phyloP scores from a whole-genome alignment of 495 filamentous ascomycete species.

The Penicillium lividum region DNA sequence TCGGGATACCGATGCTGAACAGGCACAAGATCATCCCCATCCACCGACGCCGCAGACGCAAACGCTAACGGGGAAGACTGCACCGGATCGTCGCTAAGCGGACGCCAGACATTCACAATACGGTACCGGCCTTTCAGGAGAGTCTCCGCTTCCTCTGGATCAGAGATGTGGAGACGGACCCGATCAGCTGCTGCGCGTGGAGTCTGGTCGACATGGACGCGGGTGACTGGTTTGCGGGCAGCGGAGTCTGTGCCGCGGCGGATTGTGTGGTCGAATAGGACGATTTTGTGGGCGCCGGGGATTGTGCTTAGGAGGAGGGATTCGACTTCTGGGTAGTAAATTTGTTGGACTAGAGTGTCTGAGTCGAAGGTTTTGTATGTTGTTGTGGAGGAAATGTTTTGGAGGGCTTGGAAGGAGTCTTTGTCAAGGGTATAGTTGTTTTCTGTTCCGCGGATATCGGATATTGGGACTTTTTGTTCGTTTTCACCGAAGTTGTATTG shows the following conservation, averaged over 20 bases:
- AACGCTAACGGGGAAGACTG: slow-evolving; percentile 70
- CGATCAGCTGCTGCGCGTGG: slow-evolving; percentile 59
- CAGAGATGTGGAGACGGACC: slow-evolving; percentile 62
- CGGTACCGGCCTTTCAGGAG: slow-evolving; percentile 66
- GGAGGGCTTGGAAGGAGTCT: slow-evolving; percentile 67
- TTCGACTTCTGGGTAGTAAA: slow-evolving; percentile 86
- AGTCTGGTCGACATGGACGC: slow-evolving; percentile 86
- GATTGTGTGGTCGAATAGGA: slow-evolving; percentile 92
- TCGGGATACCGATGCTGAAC: slow-evolving; percentile 76
- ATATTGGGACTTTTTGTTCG: slow-evolving; percentile 50
- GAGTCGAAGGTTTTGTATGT: slow-evolving; percentile 61
- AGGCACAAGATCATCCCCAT: slow-evolving; percentile 60
- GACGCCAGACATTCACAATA: slow-evolving; percentile 88
- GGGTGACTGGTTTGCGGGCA: slow-evolving; percentile 61
- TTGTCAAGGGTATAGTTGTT: slow-evolving; percentile 64
- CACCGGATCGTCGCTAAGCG: slow-evolving; percentile 65
- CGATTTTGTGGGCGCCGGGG: slow-evolving; percentile 60
- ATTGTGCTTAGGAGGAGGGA: slow-evolving; percentile 60
- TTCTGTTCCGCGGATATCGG: slow-evolving; percentile 69
- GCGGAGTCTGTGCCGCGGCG: slow-evolving; percentile 58
- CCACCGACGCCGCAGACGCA: slow-evolving; percentile 60
- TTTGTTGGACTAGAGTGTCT: slow-evolving; percentile 59
- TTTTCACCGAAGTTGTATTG: slow-evolving; percentile 60
- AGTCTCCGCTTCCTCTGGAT: slow-evolving; percentile 54
- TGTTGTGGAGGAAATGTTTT: slow-evolving; percentile 47